phyloP scores from a whole-genome alignment of 306 rosid species.

The Castanea sativa region DNA sequence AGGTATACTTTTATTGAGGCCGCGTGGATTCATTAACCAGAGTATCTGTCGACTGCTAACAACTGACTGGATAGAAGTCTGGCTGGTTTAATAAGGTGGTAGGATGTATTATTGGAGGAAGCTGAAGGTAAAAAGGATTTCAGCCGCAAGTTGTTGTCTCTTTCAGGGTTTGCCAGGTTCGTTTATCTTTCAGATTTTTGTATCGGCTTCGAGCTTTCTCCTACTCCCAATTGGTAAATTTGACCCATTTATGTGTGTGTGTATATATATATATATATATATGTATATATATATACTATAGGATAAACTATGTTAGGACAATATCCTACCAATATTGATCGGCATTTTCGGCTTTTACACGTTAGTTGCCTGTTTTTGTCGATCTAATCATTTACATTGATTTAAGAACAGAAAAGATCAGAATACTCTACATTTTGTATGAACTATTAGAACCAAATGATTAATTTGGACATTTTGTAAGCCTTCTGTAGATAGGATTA shows the following conservation, averaged over 20 bases:
- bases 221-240: neutral
- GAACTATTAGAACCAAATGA: no score
- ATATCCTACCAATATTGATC: no score
- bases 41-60: neutral
- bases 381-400: no score
- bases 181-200: neutral
- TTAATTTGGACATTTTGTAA: no score
- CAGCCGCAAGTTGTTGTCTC: neutral
- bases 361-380: no score
- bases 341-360: no score
- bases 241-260: neutral
- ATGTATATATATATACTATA: no score
- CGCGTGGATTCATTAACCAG: neutral
- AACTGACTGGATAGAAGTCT: neutral
- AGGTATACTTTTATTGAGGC: neutral
- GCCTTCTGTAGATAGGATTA: no score
- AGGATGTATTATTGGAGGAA: neutral
- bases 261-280: neutral
- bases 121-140: slow-evolving; percentile 3
- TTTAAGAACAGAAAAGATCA: no score
- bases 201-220: neutral
- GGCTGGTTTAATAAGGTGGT: neutral
- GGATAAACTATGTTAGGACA: no score
- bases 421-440: no score
- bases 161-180: slow-evolving; percentile 11